Evolutionary conservation across 2,329 filamentous ascomycete species (phyloP), one percentile per base, ranked within the genome.

Genomic region (Aspergillus phoenicis): DNA sequence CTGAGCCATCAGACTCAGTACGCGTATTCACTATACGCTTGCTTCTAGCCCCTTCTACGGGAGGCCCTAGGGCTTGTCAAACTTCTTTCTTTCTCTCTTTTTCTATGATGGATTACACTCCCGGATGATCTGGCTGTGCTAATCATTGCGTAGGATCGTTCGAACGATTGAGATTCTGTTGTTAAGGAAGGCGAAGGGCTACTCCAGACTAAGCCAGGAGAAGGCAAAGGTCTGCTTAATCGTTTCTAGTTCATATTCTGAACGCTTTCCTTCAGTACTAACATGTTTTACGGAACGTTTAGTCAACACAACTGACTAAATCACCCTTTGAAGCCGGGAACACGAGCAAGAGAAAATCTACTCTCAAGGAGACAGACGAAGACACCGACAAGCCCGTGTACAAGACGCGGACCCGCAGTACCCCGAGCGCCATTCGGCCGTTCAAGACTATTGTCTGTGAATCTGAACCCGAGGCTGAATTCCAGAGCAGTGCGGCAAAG

Each of bases 171-270:
- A 55, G 20, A 33, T 70, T 11, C 49, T 70, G 15, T 51, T 69
- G 4, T 53, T 67, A 41, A 64, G 64, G 20, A 69, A 67, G 30
- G 64, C 66, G 6, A 64, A 61, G 10, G 39, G 30, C 22, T 43
- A 5, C 15, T 52, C 22, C 58, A 61, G 24, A 28, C 13, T 11
- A 26, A 17, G 30, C 24, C 33, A 7, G 1, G 54, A 52, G 5
- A 38, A 45, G 22, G 8, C n/a, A 13, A 48, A 48, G 45, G 45
- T 48, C 8, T 48, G 41, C 10, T 28, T 3, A 8, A 3, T 48
- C 0, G 4, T 28, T 13, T 10, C 2, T 5, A n/a, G 4, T 22
- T 26, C 8, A 8, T 28, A 4, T 22, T 22, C 4, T 15, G 13
- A 41, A 17, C 15, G 2, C 38, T 41, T n/a, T 2, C 1, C 3